Evolutionary conservation across 2,329 filamentous ascomycete genomes (phyloP).

Genomic region (Colletotrichum destructivum): DNA sequence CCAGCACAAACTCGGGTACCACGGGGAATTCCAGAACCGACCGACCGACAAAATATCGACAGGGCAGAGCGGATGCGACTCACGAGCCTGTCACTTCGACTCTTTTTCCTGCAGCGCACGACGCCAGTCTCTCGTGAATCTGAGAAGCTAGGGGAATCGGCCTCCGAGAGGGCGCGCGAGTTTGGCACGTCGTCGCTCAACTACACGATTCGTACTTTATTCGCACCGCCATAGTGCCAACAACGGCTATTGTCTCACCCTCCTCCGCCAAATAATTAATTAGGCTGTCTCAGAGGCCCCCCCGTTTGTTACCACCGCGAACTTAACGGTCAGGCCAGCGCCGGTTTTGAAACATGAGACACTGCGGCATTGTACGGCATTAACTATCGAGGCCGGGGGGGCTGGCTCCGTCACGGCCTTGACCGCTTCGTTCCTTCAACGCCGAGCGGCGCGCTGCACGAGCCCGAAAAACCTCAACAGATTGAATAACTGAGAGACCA

Average conservation of each 20-base stretch:
- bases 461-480: constrained; percentile 14
- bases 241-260: constrained; percentile 32
- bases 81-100: constrained; percentile 27
- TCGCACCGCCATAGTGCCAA: constrained; percentile 21
- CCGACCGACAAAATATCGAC: constrained; percentile 40
- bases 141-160: constrained; percentile 20
- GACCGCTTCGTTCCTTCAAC: constrained; percentile 27
- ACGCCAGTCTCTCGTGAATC: constrained; percentile 33
- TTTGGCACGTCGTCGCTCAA: constrained; percentile 22
- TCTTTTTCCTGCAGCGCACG: constrained; percentile 24
- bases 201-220: constrained; percentile 9
- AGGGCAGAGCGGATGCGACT: constrained; percentile 28
- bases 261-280: constrained; percentile 29
- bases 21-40: constrained; percentile 41
- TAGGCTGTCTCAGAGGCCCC: constrained; percentile 32
- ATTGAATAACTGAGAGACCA: not conserved
- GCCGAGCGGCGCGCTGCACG: constrained; percentile 16
- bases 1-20: constrained; percentile 22
- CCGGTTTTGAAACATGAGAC: constrained; percentile 25
- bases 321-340: constrained; percentile 27
- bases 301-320: constrained; percentile 8
- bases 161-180: constrained; percentile 25
- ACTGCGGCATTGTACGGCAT: constrained; percentile 33
- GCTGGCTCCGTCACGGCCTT: constrained; percentile 24
- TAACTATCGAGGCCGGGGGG: constrained; percentile 25